Evolutionary conservation across 257 asterid genomes (phyloP).

Genomic region (Scutellaria baicalensis): DNA sequence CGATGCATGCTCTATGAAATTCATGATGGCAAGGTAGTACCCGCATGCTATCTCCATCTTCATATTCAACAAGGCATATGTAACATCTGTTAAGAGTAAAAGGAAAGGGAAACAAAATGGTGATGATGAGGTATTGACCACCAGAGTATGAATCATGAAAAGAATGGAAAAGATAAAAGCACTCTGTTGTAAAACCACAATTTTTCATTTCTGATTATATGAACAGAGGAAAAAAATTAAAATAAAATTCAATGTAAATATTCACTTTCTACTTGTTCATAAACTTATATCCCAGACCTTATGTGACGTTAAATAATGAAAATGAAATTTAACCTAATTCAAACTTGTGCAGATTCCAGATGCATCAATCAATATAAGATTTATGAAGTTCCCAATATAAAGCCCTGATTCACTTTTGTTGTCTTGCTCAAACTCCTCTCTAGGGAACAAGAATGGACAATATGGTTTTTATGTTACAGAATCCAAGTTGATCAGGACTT

Average conservation of each 20-base stretch:
- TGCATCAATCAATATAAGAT: neutral
- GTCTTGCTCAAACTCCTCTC: neutral
- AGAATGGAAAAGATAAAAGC: neutral
- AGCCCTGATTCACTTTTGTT: neutral
- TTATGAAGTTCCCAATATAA: neutral
- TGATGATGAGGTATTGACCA: neutral
- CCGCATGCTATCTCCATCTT: slow-evolving; percentile 73
- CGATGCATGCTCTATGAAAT: slow-evolving; percentile 72
- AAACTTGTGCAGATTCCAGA: neutral
- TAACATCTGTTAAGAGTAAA: slow-evolving; percentile 56
- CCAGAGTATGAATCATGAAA: slow-evolving; percentile 1
- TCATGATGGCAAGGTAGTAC: slow-evolving; percentile 84
- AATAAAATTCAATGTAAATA: neutral
- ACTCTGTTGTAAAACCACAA: neutral
- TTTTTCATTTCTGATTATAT: neutral
- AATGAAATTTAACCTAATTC: neutral
- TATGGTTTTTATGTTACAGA: neutral
- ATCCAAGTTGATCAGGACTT: neutral
- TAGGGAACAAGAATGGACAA: neutral
- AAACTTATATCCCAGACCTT: neutral
- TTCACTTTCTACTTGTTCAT: neutral
- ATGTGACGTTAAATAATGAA: neutral
- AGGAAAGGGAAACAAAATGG: neutral
- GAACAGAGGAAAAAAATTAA: neutral
- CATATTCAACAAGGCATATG: slow-evolving; percentile 92